phyloP scores from a whole-genome alignment of 2,329 filamentous ascomycete species.

The Incumbomyces delicatus region DNA sequence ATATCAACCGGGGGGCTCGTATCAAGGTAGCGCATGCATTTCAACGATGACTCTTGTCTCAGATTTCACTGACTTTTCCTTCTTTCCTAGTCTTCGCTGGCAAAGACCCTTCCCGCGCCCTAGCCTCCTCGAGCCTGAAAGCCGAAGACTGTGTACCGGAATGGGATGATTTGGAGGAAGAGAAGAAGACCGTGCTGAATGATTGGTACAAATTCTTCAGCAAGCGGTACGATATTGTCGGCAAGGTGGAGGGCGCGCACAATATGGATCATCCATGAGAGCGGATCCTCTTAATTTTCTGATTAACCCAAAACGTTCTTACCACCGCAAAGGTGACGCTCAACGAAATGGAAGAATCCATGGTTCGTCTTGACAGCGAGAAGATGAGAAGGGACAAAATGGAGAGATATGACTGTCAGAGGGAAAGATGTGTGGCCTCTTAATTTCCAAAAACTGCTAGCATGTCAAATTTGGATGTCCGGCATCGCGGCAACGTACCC shows the following conservation, averaged over 20 bases:
- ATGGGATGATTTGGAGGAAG: constrained; percentile 73
- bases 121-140: constrained; percentile 80
- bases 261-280: constrained; percentile 9
- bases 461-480: too few relatives aligned
- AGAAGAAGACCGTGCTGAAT: constrained; percentile 72
- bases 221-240: constrained; percentile 80
- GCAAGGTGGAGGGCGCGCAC: constrained; percentile 25
- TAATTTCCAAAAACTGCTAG: too few relatives aligned
- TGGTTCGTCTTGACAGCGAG: too few relatives aligned
- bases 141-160: constrained; percentile 71
- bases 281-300: not conserved
- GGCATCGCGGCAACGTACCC: too few relatives aligned
- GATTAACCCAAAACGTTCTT: too few relatives aligned
- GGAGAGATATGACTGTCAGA: too few relatives aligned
- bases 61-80: not conserved
- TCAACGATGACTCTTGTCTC: not conserved
- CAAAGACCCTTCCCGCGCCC: constrained; percentile 86
- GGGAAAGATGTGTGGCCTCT: too few relatives aligned
- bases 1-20: constrained; percentile 73
- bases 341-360: too few relatives aligned
- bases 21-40: constrained; percentile 56
- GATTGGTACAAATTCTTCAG: constrained; percentile 97
- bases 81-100: constrained; percentile 70
- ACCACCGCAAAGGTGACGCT: too few relatives aligned
- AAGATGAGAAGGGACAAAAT: too few relatives aligned